Percentiles rank a stretch among this genome's conserved stretches.
These are phyloP conservation scores for Plasmopara halstedii DNA, from an alignment of 352 stramenopile species.

Conservation along the genomic window DNA sequence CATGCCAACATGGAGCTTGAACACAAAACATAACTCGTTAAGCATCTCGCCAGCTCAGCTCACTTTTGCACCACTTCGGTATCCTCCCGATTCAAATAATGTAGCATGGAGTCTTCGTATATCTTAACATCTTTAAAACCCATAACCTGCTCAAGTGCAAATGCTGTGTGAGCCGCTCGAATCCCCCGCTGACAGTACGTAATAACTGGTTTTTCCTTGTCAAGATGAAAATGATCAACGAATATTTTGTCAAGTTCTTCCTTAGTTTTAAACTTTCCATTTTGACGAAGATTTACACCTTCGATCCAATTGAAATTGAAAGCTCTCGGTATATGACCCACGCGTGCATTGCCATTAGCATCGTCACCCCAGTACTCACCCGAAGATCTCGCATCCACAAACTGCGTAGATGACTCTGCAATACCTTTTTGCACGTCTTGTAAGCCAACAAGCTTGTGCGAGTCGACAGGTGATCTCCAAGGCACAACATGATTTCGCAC, in stretches of 20 bases:
- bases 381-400: slow-evolving; percentile 25
- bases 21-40: no score
- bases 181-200: slow-evolving; percentile 74
- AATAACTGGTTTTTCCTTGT: slow-evolving; percentile 45
- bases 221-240: slow-evolving; percentile 24
- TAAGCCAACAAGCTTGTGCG: slow-evolving; percentile 23
- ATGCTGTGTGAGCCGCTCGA: slow-evolving; percentile 56
- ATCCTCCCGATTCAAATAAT: slow-evolving; percentile 72
- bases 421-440: slow-evolving; percentile 25
- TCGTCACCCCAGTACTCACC: slow-evolving; percentile 26
- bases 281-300: slow-evolving; percentile 33
- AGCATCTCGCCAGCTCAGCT: no score
- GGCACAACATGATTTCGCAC: background rate
- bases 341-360: slow-evolving; percentile 21
- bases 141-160: slow-evolving; percentile 56
- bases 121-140: slow-evolving; percentile 25
- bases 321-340: slow-evolving; percentile 56
- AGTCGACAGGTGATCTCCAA: slow-evolving; percentile 13
- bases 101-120: slow-evolving; percentile 72
- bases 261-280: slow-evolving; percentile 55
- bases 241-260: slow-evolving; percentile 47
- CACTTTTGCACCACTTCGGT: slow-evolving; percentile 39
- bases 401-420: slow-evolving; percentile 18
- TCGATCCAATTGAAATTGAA: slow-evolving; percentile 72
- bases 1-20: no score